These are phyloP conservation scores for Cutaneotrichosporon cavernicola DNA, from an alignment of 1,284 basidiomycete genomes.

Conservation along the genomic window DNA sequence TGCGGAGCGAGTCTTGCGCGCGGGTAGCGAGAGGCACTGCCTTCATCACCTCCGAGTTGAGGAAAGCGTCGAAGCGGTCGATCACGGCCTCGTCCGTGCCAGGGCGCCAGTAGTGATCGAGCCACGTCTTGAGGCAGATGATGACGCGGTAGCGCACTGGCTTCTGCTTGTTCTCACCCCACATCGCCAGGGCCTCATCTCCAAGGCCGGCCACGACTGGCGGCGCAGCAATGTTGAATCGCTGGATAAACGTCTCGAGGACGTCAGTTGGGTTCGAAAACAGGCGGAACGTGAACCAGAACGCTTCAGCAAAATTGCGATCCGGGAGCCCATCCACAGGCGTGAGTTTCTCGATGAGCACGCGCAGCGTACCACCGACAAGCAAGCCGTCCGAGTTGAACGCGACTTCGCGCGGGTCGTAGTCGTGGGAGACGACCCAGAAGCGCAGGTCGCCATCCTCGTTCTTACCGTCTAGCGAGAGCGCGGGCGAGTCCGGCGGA, in stretches of 20 bases:
- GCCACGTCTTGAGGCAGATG: constrained; percentile 90
- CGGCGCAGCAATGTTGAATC: constrained; percentile 70
- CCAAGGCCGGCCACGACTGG: constrained; percentile 31
- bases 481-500: constrained; percentile 8
- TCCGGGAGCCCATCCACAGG: constrained; percentile 84
- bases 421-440: constrained; percentile 52
- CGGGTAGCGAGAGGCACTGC: constrained; percentile 47
- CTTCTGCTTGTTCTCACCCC: constrained; percentile 81
- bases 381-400: constrained; percentile 87
- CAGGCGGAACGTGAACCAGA: constrained; percentile 94
- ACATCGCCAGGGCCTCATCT: constrained; percentile 64
- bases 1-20: constrained; percentile 40
- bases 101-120: constrained; percentile 84
- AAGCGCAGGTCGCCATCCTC: constrained; percentile 39
- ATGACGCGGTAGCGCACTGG: constrained; percentile 86
- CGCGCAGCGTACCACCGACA: constrained; percentile 83
- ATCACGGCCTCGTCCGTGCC: constrained; percentile 59
- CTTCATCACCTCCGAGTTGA: constrained; percentile 35
- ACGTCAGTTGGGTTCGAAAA: constrained; percentile 79
- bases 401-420: constrained; percentile 71
- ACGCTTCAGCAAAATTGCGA: constrained; percentile 76
- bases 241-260: constrained; percentile 69
- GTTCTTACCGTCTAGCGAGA: constrained; percentile 14
- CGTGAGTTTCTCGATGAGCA: constrained; percentile 93
- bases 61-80: constrained; percentile 51